A percentile compares a stretch with the other conserved stretches of the same genome.
phyloP scores from a whole-genome alignment of 148 eudicot genomes.

The Rhododendron vialii region DNA sequence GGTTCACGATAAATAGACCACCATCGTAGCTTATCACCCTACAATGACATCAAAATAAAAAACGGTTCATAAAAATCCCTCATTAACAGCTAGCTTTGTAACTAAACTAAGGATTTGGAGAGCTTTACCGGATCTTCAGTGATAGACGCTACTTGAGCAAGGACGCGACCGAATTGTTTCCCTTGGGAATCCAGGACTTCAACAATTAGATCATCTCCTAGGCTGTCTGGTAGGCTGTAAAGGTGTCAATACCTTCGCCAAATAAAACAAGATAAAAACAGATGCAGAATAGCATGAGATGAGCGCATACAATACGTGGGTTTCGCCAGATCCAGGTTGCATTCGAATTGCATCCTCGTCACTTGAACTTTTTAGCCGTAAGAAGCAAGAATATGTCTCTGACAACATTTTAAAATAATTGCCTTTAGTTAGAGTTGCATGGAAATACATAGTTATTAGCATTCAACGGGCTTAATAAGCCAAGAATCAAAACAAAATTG shows the following conservation, averaged over 20 bases:
- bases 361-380: conserved; percentile 79
- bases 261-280: not conserved
- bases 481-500: not conserved
- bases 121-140: conserved; percentile 70
- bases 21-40: conserved; percentile 96
- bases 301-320: conserved; percentile 76
- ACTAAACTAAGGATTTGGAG: conserved; percentile 6
- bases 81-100: not conserved
- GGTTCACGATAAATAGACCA: conserved; percentile 92
- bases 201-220: conserved; percentile 83
- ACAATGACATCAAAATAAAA: conserved; percentile 25
- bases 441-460: not conserved
- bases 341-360: conserved; percentile 72
- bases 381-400: conserved; percentile 68
- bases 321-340: conserved; percentile 95
- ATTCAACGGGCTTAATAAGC: not conserved
- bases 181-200: conserved; percentile 90
- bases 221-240: conserved; percentile 91
- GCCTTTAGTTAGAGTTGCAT: not conserved
- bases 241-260: conserved; percentile 20
- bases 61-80: not conserved
- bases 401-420: conserved; percentile 4
- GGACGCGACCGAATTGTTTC: conserved; percentile 66
- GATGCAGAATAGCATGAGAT: conserved; percentile 6
- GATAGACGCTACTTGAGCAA: conserved; percentile 81